Base-by-base conservation (phyloP, 2,329 filamentous ascomycete genomes). In the Myriosclerotinia duriaeana region DNA sequence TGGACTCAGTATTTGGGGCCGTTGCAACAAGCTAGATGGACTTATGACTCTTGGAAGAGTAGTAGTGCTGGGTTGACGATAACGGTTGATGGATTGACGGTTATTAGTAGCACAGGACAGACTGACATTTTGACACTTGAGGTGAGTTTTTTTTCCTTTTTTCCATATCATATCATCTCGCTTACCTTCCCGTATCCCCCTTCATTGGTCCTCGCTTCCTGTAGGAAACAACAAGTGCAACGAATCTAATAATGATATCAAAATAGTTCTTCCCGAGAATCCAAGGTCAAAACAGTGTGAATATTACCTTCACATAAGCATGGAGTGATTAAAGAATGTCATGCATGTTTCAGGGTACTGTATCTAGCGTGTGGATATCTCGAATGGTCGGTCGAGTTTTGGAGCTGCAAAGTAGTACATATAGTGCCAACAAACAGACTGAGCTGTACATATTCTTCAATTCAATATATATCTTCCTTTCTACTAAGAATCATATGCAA, bases 1-100 rank as follows among this genome's bases (percentile, higher is more conserved):
- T 88, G 83, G 83, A 87, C 85, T 0, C 74, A 79, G 71, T 84
- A 79, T 40, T 74, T 87, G 1, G 81, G 82, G 0, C 78, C 81
- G 2, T 72, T 87, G 34, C 83, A 87, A 71, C 78, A 84, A 69
- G 81, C 76, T 15, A 72, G 78, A 20, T 80, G 78, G 69, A 86
- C 84, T 3, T 85, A 80, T 66, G 77, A 73, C 11, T 78, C 74
- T 26, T 87, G 81, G 80, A 80, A 81, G 60, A 86, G 80, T 77
- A 81, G 84, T 67, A 77, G 72, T 0, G 71, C 74, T 20, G 74
- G 80, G 65, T 76, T 87, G 58, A 79, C 79, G 0, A 82, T 87
- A 8, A 77, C 82, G 44, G 73, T 77, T 4, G 78, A 79, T 1
- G 80, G 79, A 0, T 75, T 80, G 72, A 75, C 76, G 5, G 80